Evolutionary conservation across 2,329 filamentous ascomycete genomes (phyloP).

Genomic region (Helicocarpus griseus): DNA sequence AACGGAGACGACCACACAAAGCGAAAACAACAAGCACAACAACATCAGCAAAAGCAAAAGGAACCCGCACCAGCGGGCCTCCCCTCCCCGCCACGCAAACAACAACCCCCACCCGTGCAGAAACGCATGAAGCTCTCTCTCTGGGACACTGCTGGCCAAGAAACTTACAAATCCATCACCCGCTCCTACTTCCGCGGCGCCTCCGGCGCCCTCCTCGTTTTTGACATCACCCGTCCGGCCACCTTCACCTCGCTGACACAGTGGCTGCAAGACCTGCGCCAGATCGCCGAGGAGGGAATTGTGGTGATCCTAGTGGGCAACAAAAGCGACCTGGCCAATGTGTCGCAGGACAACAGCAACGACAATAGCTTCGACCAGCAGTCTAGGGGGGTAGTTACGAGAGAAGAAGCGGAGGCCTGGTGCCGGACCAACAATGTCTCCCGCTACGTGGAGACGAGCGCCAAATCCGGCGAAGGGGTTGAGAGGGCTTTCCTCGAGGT

Average conservation of each 20-base stretch:
- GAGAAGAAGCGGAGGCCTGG: slow-evolving; percentile 82
- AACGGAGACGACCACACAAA: slow-evolving; percentile 4
- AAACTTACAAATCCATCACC: slow-evolving; percentile 95
- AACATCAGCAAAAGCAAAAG: too few relatives aligned
- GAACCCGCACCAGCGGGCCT: slow-evolving; percentile 19
- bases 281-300: slow-evolving; percentile 92
- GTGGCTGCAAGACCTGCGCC: slow-evolving; percentile 88
- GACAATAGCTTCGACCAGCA: neutral
- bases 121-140: slow-evolving; percentile 88
- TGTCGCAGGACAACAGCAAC: slow-evolving; percentile 28
- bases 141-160: slow-evolving; percentile 94
- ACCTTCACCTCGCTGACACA: slow-evolving; percentile 84
- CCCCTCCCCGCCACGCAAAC: slow-evolving; percentile 27
- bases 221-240: slow-evolving; percentile 76
- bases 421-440: slow-evolving; percentile 75
- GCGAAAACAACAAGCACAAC: neutral
- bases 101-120: slow-evolving; percentile 29
- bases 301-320: slow-evolving; percentile 93
- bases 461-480: slow-evolving; percentile 90
- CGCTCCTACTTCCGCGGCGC: slow-evolving; percentile 85
- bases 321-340: slow-evolving; percentile 70
- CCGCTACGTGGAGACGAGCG: slow-evolving; percentile 91
- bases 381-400: slow-evolving; percentile 67
- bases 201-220: slow-evolving; percentile 72
- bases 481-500: slow-evolving; percentile 89